Evolutionary conservation across 1,284 basidiomycete genomes (phyloP), one percentile per base, ranked within the genome.

Genomic region (Ganoderma boninense): DNA sequence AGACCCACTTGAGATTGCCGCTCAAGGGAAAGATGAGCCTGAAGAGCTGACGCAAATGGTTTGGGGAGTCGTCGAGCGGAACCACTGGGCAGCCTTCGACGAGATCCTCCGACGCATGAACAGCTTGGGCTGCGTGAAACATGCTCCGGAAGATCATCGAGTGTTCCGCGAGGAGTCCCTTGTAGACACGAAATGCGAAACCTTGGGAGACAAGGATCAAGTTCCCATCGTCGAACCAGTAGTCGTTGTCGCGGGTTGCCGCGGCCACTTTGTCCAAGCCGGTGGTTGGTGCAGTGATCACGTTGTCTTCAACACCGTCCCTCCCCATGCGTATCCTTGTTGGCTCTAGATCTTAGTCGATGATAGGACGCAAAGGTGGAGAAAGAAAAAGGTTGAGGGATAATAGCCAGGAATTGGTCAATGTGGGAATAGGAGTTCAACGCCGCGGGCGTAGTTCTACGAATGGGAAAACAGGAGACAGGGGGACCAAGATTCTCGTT

Each of bases 191-290:
- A 57, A 77, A 78, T 0, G 61, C 64, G 44, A 68, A 65, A 0
- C 32, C 64, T 42, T 63, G 67, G 8, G 77, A 64, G 14, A 70
- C 42, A 4, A 78, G 67, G 13, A 78, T 64, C 32, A 78, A 64
- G 56, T 72, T 78, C 2, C 77, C 77, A 59, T 78, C 77, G 14
- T 72, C 67, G 26, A 67, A 69, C 71, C 75, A 76, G 44, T 66
- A 64, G 3, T 72, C 67, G 5, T 1, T 44, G 11, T 72, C 71
- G 52, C 69, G 61, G n/a, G n/a, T 54, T 23, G 63, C 35, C 0
- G 54, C 67, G 0, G 11, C 23, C n/a, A 65, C 44, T 11, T 52
- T 32, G 13, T 69, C 67, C 23, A 38, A 35, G 6, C 38, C 35
- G 26, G 62, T 56, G 14, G 46, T 10, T 44, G 38, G 16, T n/a